Percentiles rank a stretch among this genome's conserved stretches.
phyloP scores from a whole-genome alignment of 148 eudicot genomes.

The Amaranthus palmeri region DNA sequence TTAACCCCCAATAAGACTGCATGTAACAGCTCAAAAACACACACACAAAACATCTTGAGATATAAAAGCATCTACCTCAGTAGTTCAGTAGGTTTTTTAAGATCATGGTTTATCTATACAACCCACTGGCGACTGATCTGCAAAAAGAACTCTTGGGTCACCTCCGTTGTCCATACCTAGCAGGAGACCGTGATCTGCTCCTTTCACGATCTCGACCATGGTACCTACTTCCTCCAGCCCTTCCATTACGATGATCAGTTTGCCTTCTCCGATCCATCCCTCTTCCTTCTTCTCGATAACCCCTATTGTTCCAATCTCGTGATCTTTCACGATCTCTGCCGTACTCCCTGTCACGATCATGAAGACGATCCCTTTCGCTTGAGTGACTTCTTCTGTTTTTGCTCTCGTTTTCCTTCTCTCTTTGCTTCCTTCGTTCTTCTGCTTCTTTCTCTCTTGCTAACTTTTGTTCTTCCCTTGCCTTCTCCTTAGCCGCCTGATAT shows the following conservation, averaged over 20 bases:
- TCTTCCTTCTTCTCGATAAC: conserved; percentile 47
- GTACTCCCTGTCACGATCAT: conserved; percentile 47
- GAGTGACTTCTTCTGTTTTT: conserved; percentile 75
- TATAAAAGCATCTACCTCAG: conserved; percentile 44
- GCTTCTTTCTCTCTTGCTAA: conserved; percentile 78
- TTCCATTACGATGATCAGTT: conserved; percentile 49
- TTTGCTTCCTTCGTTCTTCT: conserved; percentile 66
- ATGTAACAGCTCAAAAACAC: conserved; percentile 22
- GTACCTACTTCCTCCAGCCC: conserved; percentile 60
- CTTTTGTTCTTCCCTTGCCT: conserved; percentile 85
- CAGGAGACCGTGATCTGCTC: conserved; percentile 77
- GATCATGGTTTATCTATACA: conserved; percentile 28
- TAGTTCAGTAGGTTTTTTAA: conserved; percentile 16
- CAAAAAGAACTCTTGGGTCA: conserved; percentile 36
- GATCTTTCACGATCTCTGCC: conserved; percentile 50
- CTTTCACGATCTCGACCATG: conserved; percentile 46
- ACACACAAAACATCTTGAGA: conserved; percentile 29
- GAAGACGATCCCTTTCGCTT: conserved; percentile 61
- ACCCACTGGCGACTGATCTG: conserved; percentile 26
- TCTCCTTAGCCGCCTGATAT: conserved; percentile 70
- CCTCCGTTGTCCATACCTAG: conserved; percentile 55
- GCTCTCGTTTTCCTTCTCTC: conserved; percentile 65
- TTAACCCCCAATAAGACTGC: conserved; percentile 29
- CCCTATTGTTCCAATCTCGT: conserved; percentile 48
- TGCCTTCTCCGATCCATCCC: conserved; percentile 39